Percentiles rank a stretch among this genome's conserved stretches.
phyloP scores from a whole-genome alignment of 2,329 filamentous ascomycete species.

The Trichophaea hybrida region DNA sequence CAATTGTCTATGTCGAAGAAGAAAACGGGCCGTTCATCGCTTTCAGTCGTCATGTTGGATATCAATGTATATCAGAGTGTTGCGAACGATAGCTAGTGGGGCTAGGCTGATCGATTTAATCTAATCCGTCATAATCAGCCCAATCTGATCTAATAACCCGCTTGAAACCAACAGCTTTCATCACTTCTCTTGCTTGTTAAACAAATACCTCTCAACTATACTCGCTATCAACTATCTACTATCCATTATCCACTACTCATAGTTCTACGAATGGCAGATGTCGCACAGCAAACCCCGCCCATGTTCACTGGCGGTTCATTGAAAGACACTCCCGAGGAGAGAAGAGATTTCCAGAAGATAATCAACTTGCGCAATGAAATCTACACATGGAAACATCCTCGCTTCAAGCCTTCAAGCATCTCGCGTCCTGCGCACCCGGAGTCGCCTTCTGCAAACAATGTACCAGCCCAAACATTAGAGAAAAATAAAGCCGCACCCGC shows the following conservation, averaged over 20 bases:
- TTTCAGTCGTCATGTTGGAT: neutral
- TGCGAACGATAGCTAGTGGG: neutral
- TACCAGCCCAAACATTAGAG: neutral
- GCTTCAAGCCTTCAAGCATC: constrained; percentile 42
- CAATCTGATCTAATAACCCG: too few species aligned
- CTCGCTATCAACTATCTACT: too few species aligned
- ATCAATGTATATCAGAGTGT: neutral
- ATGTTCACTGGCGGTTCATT: too few species aligned
- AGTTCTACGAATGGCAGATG: too few species aligned
- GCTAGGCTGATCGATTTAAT: neutral
- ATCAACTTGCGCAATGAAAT: constrained; percentile 67
- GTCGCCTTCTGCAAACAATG: neutral
- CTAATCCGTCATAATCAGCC: too few species aligned
- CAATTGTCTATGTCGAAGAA: constrained; percentile 98
- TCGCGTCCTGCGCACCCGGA: constrained; percentile 28
- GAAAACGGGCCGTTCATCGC: constrained; percentile 41
- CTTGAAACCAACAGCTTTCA: too few species aligned
- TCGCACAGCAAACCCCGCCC: too few species aligned
- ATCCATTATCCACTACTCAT: too few species aligned
- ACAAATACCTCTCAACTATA: too few species aligned
- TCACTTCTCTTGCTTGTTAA: too few species aligned
- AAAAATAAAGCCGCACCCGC: neutral
- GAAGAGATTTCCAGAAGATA: constrained; percentile 64
- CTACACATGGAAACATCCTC: constrained; percentile 58
- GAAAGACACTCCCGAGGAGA: constrained; percentile 33